A percentile compares a stretch with the other conserved stretches of the same genome.
These are phyloP conservation scores for Myriosclerotinia scirpicola DNA, from an alignment of 2,329 filamentous ascomycete genomes.

Conservation along the genomic window DNA sequence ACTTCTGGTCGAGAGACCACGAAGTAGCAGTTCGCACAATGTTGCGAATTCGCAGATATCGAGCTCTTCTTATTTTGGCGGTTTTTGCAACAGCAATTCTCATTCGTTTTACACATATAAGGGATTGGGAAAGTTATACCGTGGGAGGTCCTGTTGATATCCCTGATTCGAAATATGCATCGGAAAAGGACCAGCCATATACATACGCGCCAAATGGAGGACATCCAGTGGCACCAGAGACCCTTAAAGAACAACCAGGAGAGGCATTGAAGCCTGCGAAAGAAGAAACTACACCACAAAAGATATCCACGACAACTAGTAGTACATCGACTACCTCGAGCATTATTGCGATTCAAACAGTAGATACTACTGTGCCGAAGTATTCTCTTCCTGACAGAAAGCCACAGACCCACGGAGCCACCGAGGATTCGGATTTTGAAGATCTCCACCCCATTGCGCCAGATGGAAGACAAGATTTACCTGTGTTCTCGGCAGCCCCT, in stretches of 20 bases:
- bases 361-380: slow-evolving; percentile 29
- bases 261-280: slow-evolving; percentile 10
- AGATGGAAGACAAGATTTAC: slow-evolving; percentile 36
- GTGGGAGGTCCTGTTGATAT: slow-evolving; percentile 22
- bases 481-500: slow-evolving; percentile 26
- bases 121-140: slow-evolving; percentile 27
- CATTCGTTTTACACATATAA: slow-evolving; percentile 29
- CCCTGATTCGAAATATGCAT: slow-evolving; percentile 18
- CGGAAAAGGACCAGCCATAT: neutral
- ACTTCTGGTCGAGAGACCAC: slow-evolving; percentile 21
- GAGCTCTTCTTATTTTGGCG: slow-evolving; percentile 49
- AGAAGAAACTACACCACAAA: neutral
- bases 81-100: slow-evolving; percentile 28
- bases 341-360: slow-evolving; percentile 14
- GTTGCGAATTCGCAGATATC: slow-evolving; percentile 60
- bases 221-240: neutral
- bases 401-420: slow-evolving; percentile 27
- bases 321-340: neutral
- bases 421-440: slow-evolving; percentile 25
- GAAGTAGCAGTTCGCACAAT: slow-evolving; percentile 43
- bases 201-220: neutral
- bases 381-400: slow-evolving; percentile 36
- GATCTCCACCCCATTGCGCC: slow-evolving; percentile 36
- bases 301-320: neutral
- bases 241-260: slow-evolving; percentile 7